A percentile compares a stretch with the other conserved stretches of the same genome.
These are phyloP conservation scores for Saccharomyces jurei DNA, from an alignment of 805 yeast genomes.

Conservation along the genomic window DNA sequence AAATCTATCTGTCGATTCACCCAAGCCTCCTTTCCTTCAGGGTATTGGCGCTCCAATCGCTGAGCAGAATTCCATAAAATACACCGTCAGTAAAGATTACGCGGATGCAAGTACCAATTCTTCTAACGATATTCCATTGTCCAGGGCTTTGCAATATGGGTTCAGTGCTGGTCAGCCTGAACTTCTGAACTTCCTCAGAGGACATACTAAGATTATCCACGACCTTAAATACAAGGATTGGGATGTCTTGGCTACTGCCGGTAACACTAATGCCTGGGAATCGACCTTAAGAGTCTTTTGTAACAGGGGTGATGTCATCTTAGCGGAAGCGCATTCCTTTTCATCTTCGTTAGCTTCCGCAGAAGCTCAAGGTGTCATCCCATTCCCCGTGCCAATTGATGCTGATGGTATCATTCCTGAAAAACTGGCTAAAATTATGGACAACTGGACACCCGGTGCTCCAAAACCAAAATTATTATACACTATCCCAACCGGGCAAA, in stretches of 20 bases:
- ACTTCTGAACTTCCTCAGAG: conserved; percentile 55
- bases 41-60: conserved; percentile 65
- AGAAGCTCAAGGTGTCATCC: conserved; percentile 57
- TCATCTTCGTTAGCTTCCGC: conserved; percentile 81
- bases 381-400: conserved; percentile 74
- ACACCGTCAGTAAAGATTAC: conserved; percentile 29
- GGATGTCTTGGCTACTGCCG: conserved; percentile 64
- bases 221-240: conserved; percentile 52
- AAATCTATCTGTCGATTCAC: conserved; percentile 57
- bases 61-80: conserved; percentile 21
- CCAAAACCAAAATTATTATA: conserved; percentile 81
- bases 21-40: conserved; percentile 68
- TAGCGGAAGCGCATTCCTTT: conserved; percentile 77
- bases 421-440: conserved; percentile 51
- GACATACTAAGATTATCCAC: conserved; percentile 57
- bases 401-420: conserved; percentile 70
- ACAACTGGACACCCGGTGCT: conserved; percentile 55
- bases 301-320: conserved; percentile 70
- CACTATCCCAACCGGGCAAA: conserved; percentile 93
- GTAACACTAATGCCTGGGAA: conserved; percentile 90
- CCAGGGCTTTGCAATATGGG: conserved; percentile 90
- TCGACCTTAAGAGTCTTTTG: conserved; percentile 70
- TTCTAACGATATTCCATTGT: conserved; percentile 55
- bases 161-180: conserved; percentile 73
- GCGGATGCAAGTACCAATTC: conserved; percentile 31